Conservation (phyloP, 2,329 filamentous ascomycete genomes). For the Aspergillus sp. region DNA sequence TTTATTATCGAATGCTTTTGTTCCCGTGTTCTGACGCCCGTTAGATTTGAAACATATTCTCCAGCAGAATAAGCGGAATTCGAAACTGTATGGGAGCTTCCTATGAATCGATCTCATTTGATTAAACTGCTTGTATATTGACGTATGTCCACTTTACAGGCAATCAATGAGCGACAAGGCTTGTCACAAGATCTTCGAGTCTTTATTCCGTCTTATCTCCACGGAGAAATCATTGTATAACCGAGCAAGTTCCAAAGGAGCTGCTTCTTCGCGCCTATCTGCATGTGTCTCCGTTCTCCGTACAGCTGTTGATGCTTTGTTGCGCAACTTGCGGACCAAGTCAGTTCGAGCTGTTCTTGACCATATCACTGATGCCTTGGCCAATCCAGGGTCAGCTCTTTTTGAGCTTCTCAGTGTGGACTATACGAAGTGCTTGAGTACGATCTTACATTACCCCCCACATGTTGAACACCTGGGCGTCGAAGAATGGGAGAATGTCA, state of each 20-base stretch:
- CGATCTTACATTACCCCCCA: slow-evolving; percentile 68
- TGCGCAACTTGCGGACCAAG: slow-evolving; percentile 68
- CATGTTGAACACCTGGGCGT: slow-evolving; percentile 77
- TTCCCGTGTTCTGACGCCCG: slow-evolving; percentile 11
- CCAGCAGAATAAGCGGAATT: slow-evolving; percentile 49
- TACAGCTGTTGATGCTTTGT: slow-evolving; percentile 67
- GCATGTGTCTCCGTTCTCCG: slow-evolving; percentile 72
- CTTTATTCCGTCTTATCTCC: slow-evolving; percentile 71
- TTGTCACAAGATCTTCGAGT: slow-evolving; percentile 80
- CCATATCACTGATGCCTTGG: slow-evolving; percentile 76
- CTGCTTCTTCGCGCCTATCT: slow-evolving; percentile 59
- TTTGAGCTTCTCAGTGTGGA: slow-evolving; percentile 70
- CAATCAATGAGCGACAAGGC: slow-evolving; percentile 66
- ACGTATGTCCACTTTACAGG: slow-evolving; percentile 24
- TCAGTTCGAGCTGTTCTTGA: slow-evolving; percentile 77
- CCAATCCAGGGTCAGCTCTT: slow-evolving; percentile 60
- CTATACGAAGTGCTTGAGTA: slow-evolving; percentile 73
- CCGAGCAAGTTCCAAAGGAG: slow-evolving; percentile 53
- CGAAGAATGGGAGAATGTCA: slow-evolving; percentile 66
- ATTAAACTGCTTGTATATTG: slow-evolving; percentile 9
- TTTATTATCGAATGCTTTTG: background rate
- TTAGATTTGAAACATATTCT: slow-evolving; percentile 57
- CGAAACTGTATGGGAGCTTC: slow-evolving; percentile 33
- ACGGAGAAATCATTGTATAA: slow-evolving; percentile 67
- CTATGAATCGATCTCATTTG: background rate